phyloP scores from a whole-genome alignment of 805 yeast species.

The Clavispora vitiphila region DNA sequence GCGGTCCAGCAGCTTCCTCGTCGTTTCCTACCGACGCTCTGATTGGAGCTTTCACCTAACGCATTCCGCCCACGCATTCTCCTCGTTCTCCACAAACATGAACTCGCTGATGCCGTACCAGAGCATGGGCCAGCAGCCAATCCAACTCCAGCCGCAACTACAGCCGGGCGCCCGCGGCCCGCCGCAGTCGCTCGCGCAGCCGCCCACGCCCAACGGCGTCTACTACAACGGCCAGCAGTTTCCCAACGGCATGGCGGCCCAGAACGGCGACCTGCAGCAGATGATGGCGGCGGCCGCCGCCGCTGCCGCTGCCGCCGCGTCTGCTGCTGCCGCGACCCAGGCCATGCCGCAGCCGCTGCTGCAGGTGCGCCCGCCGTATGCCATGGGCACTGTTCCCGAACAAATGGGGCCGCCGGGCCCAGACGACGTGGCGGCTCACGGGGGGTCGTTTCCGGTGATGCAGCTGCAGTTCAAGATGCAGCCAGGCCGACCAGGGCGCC shows the following conservation, averaged over 20 bases:
- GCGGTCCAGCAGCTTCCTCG: too few species aligned
- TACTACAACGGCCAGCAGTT: neutral
- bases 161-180: slow-evolving; percentile 16
- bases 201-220: neutral
- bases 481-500: too few species aligned
- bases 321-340: neutral
- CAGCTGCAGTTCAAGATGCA: neutral
- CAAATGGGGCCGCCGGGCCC: too few species aligned
- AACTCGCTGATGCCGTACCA: slow-evolving; percentile 5
- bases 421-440: neutral
- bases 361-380: neutral
- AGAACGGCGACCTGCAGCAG: slow-evolving; percentile 3
- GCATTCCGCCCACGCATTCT: slow-evolving; percentile 1
- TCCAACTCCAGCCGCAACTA: slow-evolving; percentile 10
- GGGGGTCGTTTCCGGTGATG: neutral
- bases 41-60: too few species aligned
- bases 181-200: neutral
- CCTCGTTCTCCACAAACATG: neutral
- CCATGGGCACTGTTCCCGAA: neutral
- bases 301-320: slow-evolving; percentile 3
- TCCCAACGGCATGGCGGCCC: slow-evolving; percentile 1
- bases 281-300: slow-evolving; percentile 4
- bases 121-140: slow-evolving; percentile 14
- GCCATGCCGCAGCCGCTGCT: neutral
- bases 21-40: too few species aligned